Evolutionary conservation across 306 rosid species (phyloP), one percentile per base, ranked within the genome.

Genomic region (Pyrus betulifolia): DNA sequence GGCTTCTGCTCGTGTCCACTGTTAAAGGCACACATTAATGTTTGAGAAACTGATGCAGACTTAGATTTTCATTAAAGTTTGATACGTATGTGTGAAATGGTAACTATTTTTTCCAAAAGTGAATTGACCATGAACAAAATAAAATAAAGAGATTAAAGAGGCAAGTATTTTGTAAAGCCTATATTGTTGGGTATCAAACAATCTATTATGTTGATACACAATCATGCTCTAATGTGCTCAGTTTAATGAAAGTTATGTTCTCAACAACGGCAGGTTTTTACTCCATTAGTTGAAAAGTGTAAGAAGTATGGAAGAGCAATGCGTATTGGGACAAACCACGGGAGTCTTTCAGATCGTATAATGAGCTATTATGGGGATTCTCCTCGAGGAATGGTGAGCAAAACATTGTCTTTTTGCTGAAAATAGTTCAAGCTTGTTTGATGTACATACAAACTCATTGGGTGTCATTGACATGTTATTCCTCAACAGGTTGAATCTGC

Each of bases 331-430:
- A 95, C 99, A 69, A 95, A 95, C 85, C 99, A 95, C 14, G 99
- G 99, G 70, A 95, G 99, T 83, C 99, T 95, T 84, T 95, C 99
- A 30, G 99, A 95, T 85, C 99, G 99, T 80, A 95, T 92, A 79
- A 95, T 95, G 99, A 95, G 99, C 91, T 95, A 95, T 83, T 92
- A 90, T 78, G 99, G 99, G 25, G 99, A 95, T 85, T 95, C 99
- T 77, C 99, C 99, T 4, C 87, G 97, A 89, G 99, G 99, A 87
- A 95, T 95, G 99, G 99, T 95, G 75, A 84, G 76, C 44, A 76
- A 77, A 74, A 31, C 77, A 31, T 77, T 81, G 42, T 63, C 60
- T 18, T 81, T 81, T 23, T 77, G 66, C 78, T 28, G 55, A 42
- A 58, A 72, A n/a, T 12, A 11, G 63, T 79, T 27, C 46, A 3